Evolutionary conservation across 306 rosid genomes (phyloP).

Genomic region (Dalbergia cultrata): DNA sequence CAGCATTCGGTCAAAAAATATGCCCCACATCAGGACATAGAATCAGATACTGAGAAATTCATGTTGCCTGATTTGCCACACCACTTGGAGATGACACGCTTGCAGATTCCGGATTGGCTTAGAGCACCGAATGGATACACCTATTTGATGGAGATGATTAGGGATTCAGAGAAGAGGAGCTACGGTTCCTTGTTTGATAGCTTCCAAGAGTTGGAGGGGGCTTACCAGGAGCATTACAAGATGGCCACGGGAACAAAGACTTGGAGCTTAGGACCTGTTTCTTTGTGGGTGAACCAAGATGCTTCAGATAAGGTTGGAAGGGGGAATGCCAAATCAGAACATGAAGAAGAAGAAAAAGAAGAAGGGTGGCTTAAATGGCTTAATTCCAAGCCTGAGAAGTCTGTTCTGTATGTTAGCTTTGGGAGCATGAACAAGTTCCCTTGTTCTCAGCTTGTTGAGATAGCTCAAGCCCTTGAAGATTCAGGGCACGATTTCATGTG

Average conservation of each 20-base stretch:
- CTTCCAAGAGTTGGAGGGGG: slow-evolving; percentile 48
- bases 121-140: slow-evolving; percentile 38
- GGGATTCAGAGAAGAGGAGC: slow-evolving; percentile 48
- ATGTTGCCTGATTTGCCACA: slow-evolving; percentile 47
- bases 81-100: slow-evolving; percentile 46
- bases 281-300: slow-evolving; percentile 49
- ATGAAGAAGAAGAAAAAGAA: not conserved
- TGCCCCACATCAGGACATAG: slow-evolving; percentile 29
- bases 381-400: slow-evolving; percentile 30
- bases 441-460: slow-evolving; percentile 39
- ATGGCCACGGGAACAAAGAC: slow-evolving; percentile 41
- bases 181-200: slow-evolving; percentile 50
- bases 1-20: slow-evolving; percentile 24
- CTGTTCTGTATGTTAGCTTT: slow-evolving; percentile 46
- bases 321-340: slow-evolving; percentile 18
- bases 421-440: slow-evolving; percentile 52
- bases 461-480: slow-evolving; percentile 43
- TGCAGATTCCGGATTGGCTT: slow-evolving; percentile 54
- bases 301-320: slow-evolving; percentile 46
- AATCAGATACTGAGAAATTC: slow-evolving; percentile 43
- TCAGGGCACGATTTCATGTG: slow-evolving; percentile 40
- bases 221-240: slow-evolving; percentile 42
- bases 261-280: slow-evolving; percentile 56
- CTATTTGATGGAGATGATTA: slow-evolving; percentile 21
- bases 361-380: slow-evolving; percentile 51